Conservation (phyloP, 345 rosid genomes). For the Eutrema japonicum region DNA sequence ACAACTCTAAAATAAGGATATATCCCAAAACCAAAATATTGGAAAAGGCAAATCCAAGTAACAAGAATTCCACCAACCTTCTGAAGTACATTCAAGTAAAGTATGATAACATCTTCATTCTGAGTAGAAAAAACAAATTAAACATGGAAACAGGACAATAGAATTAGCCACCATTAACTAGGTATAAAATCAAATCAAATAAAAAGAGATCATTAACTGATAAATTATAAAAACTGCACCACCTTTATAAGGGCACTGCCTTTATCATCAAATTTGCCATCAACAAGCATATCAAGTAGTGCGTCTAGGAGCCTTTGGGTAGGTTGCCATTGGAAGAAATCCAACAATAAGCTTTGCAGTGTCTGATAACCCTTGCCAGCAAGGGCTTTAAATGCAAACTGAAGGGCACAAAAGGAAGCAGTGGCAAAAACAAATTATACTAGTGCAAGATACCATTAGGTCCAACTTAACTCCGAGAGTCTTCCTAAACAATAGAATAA, state of each 20-base stretch:
- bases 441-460: constrained; percentile 16
- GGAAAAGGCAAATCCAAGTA: constrained; percentile 28
- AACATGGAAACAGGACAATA: constrained; percentile 33
- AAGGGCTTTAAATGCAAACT: constrained; percentile 88
- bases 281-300: constrained; percentile 98
- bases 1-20: constrained; percentile 50
- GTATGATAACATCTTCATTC: constrained; percentile 96
- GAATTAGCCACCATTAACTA: constrained; percentile 41
- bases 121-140: constrained; percentile 46
- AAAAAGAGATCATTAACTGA: constrained; percentile 18
- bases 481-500: not conserved
- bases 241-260: constrained; percentile 77
- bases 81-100: constrained; percentile 84
- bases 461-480: constrained; percentile 18
- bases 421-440: constrained; percentile 22
- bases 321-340: constrained; percentile 80
- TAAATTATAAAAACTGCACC: constrained; percentile 27
- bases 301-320: constrained; percentile 78
- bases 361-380: constrained; percentile 95
- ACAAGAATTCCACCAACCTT: constrained; percentile 66
- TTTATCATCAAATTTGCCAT: constrained; percentile 79
- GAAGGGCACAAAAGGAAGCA: constrained; percentile 38
- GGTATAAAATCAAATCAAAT: not conserved
- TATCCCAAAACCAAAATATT: constrained; percentile 26
- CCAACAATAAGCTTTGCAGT: constrained; percentile 85